These are phyloP conservation scores for Aureobasidium uvarum DNA, from an alignment of 2,329 filamentous ascomycete genomes.

Conservation along the genomic window DNA sequence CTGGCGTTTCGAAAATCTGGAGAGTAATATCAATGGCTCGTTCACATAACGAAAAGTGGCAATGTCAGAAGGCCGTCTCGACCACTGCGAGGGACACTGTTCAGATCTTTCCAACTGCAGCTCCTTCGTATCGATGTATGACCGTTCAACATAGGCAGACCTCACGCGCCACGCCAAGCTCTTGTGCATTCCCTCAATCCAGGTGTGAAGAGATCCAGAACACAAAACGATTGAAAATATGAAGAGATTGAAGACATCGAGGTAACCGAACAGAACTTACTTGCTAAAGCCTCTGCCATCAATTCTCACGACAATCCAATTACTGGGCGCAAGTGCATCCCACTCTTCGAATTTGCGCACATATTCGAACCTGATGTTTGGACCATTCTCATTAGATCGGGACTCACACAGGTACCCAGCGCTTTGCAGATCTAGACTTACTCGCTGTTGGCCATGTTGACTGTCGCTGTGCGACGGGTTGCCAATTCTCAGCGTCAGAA, in stretches of 20 bases:
- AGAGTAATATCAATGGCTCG: background rate
- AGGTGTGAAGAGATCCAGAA: too few relatives aligned
- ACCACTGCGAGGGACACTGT: too few relatives aligned
- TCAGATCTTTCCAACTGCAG: too few relatives aligned
- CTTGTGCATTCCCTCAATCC: background rate
- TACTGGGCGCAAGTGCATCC: constrained; percentile 79
- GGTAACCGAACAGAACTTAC: constrained; percentile 50
- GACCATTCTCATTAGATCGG: background rate
- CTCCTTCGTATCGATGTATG: too few relatives aligned
- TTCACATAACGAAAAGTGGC: background rate
- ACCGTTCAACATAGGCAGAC: too few relatives aligned
- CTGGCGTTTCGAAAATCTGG: constrained; percentile 77
- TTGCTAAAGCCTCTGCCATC: constrained; percentile 96
- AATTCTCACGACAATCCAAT: constrained; percentile 92
- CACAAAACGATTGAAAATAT: background rate
- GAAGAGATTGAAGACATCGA: background rate
- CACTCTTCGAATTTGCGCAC: constrained; percentile 84
- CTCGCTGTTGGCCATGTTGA: constrained; percentile 30
- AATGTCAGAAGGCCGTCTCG: too few relatives aligned
- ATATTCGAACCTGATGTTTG: constrained; percentile 68
- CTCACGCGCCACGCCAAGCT: background rate
- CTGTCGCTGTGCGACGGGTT: background rate
- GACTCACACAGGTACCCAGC: background rate
- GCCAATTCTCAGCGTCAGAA: background rate
- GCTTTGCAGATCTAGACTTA: constrained; percentile 12